These are phyloP conservation scores for Acacia pycnantha DNA, from an alignment of 331 rosid genomes.

Conservation along the genomic window DNA sequence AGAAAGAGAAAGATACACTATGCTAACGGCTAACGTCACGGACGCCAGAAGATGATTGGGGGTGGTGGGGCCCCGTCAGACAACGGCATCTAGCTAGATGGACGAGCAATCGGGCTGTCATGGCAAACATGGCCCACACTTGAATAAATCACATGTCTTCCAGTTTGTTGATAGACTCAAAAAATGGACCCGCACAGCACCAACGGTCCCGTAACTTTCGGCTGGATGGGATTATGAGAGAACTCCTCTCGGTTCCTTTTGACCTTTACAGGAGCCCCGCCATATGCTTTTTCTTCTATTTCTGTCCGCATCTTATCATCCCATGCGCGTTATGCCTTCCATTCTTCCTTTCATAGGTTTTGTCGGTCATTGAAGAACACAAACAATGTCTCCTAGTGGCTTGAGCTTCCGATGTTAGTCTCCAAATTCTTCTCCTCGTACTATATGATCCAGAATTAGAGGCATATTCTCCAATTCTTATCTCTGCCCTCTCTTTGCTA, in stretches of 20 bases:
- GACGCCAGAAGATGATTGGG: background rate
- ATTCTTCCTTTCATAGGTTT: background rate
- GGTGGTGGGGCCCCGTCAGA: conserved; percentile 7
- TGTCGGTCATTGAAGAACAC: background rate
- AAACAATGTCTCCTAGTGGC: background rate
- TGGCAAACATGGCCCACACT: background rate
- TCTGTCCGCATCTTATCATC: background rate
- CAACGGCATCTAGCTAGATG: background rate
- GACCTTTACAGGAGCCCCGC: background rate
- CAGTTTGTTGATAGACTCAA: background rate
- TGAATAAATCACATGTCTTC: background rate
- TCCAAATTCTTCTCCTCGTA: background rate
- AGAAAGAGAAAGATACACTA: background rate
- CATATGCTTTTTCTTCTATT: background rate
- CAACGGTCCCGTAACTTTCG: conserved; percentile 29
- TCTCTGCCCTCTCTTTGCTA: background rate
- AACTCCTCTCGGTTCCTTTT: background rate
- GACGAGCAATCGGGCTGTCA: background rate
- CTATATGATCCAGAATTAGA: background rate
- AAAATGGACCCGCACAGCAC: background rate
- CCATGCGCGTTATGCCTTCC: background rate
- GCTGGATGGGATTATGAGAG: conserved; percentile 23
- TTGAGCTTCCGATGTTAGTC: background rate
- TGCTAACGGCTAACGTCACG: background rate
- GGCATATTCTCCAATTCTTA: background rate